Evolutionary conservation across 768 basidiomycete species (phyloP), one percentile per base, ranked within the genome.

Genomic region (Lentinula detonsa): DNA sequence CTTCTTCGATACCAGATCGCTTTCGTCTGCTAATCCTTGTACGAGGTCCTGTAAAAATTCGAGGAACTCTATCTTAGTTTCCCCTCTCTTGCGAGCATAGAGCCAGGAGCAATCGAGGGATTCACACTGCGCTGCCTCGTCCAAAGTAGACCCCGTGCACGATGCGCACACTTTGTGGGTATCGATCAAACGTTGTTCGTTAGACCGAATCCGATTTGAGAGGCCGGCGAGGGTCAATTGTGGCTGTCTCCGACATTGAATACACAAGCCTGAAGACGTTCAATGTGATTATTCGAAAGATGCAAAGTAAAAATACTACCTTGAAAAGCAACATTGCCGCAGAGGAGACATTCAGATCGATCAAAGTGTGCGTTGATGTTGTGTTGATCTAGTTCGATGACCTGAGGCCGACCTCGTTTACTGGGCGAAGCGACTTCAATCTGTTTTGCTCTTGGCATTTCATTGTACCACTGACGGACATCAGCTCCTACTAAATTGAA

Each of bases 401-500:
- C 51, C 70, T 63, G 43, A 62, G 61, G 59, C 59, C 57, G 34
- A 56, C 56, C 59, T 56, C 37, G 37, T 70, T 72, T 50, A 56
- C 69, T 66, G 28, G 76, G 74, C 1, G 74, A 75, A 35, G 69
- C 67, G 31, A 59, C 65, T 68, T 69, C 78, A 66, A 67, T 76
- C 68, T 50, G 67, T 61, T 51, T 69, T 5, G 68, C 75, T 69
- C 85, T 86, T 1, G 93, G 91, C 93, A 95, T 94, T 33, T 88
- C 86, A 53, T 88, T 80, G 68, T 85, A 98, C 96, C 96, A 98
- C 46, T 79, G 76, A 57, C 82, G 81, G 31, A 96, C 87, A 69
- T 97, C 90, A 8, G 89, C 93, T 15, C 96, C 95, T 37, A 95
- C 79, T 23, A 98, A 84, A 62, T 89, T 93, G 78, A 98, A 93